Conservation (phyloP, 495 filamentous ascomycete genomes). For the Poronia punctata region DNA sequence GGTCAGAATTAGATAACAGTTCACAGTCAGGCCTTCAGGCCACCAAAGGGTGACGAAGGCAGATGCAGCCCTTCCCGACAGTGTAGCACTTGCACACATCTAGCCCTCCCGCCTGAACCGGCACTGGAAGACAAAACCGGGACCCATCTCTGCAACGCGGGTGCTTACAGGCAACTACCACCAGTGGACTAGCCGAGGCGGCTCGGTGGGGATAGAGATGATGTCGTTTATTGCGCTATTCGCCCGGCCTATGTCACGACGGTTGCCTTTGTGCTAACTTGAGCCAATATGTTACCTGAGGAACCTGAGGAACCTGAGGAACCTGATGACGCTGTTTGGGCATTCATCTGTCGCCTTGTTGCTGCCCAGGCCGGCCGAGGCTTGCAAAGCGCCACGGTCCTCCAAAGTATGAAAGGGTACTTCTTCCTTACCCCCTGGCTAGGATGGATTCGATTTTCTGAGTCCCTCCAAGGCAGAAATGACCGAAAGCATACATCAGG, state of each 20-base stretch:
- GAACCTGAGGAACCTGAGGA: slow-evolving; percentile 1
- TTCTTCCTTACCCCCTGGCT: neutral
- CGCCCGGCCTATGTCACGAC: slow-evolving; percentile 4
- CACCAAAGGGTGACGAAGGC: slow-evolving; percentile 4
- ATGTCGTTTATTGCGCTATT: slow-evolving; percentile 5
- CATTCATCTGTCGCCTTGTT: slow-evolving; percentile 2
- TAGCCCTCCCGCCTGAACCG: too few species aligned
- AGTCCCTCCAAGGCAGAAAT: too few species aligned
- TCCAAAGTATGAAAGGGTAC: neutral
- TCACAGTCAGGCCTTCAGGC: neutral
- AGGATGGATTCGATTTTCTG: neutral
- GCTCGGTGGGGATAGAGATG: slow-evolving; percentile 3
- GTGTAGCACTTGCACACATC: too few species aligned
- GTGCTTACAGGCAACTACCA: slow-evolving; percentile 4
- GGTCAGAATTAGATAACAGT: slow-evolving; percentile 4
- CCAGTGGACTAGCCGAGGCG: slow-evolving; percentile 4
- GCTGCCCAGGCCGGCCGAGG: slow-evolving; percentile 4
- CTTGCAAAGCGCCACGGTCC: slow-evolving; percentile 1
- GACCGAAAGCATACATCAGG: too few species aligned
- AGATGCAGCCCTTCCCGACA: slow-evolving; percentile 11
- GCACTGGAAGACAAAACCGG: slow-evolving; percentile 4
- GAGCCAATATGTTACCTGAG: slow-evolving; percentile 11
- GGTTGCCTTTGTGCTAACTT: slow-evolving; percentile 7
- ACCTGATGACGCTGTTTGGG: slow-evolving; percentile 2
- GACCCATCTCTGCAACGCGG: slow-evolving; percentile 8